phyloP scores from a whole-genome alignment of 441 rosid species.

The Raphanus hybrid region DNA sequence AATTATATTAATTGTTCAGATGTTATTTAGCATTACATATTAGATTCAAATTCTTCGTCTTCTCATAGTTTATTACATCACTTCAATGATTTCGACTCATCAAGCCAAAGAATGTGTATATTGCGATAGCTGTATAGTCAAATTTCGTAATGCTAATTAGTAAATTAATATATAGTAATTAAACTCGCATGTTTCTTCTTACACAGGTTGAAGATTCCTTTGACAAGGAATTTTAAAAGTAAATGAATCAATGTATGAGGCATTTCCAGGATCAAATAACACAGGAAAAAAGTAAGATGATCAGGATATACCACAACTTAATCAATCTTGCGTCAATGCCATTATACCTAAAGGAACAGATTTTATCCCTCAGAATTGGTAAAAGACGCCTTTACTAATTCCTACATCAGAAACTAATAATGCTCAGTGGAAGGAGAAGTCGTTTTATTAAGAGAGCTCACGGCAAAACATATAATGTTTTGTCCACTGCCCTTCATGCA shows the following conservation, averaged over 20 bases:
- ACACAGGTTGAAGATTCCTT: background rate
- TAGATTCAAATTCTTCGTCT: no score
- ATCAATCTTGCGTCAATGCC: constrained; percentile 34
- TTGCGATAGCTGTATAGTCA: no score
- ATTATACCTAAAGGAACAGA: constrained; percentile 35
- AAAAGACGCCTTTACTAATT: constrained; percentile 56
- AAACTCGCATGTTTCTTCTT: no score
- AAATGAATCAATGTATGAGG: constrained; percentile 49
- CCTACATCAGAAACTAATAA: background rate
- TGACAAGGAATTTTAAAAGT: background rate
- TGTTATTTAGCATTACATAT: no score
- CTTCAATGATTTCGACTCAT: no score
- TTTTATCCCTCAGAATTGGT: constrained; percentile 58
- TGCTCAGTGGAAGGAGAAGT: constrained; percentile 99
- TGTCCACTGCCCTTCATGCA: constrained; percentile 84
- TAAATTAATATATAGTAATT: no score
- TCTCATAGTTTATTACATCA: no score
- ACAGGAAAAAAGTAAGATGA: constrained; percentile 39
- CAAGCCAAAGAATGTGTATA: no score
- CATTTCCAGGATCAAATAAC: constrained; percentile 84
- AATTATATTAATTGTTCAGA: no score
- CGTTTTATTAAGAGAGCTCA: constrained; percentile 78
- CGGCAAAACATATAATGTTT: constrained; percentile 53
- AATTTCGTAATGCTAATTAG: no score
- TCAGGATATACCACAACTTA: constrained; percentile 69